Evolutionary conservation across 2,329 filamentous ascomycete genomes (phyloP), one percentile per base, ranked within the genome.

Genomic region (Ascochyta koolunga): DNA sequence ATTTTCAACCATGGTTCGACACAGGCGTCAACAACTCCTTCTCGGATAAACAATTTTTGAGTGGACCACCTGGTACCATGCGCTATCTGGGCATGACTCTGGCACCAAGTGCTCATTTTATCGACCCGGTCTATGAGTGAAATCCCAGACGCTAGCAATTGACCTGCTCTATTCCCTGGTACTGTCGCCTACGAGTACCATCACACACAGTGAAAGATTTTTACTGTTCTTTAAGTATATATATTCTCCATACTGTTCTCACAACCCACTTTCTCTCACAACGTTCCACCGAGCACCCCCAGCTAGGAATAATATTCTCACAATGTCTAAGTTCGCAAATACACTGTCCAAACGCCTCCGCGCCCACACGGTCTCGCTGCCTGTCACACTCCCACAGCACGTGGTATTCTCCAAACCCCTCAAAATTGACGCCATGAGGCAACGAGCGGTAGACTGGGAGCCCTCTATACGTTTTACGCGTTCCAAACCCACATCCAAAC

Each of bases 391-490:
- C 21, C 10, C 36, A 1, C 21, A 15, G 25, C 4, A 21, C 24
- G 22, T 9, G 21, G 13, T 27, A 41, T 21, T 29, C 37, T 35
- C 32, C 39, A 39, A 39, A 3, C 10, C 29, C 2, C 32, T 35
- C 11, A 29, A 50, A 15, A 9, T 54, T 29, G 25, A 33, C 10
- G 21, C 50, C 3, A 11, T 39, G 1, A 58, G 45, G 35, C 31
- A 40, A 4, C 54, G 36, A 10, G 24, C 47, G 3, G 32, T 50
- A 4, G 32, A 54, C 10, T 57, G 53, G 54, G 50, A 60, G 27
- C 57, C 47, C 0, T 2, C 36, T 5, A 10, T 54, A 2, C 4
- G 27, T n/a, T 11, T 53, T 10, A 16, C 21, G 7, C 32, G 16
- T 10, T 25, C 36, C 29, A 27, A n/a, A n/a, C 9, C 25, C 10